A percentile compares a stretch with the other conserved stretches of the same genome.
phyloP scores from a whole-genome alignment of 2,329 filamentous ascomycete species.

The Podosphaera fusca region DNA sequence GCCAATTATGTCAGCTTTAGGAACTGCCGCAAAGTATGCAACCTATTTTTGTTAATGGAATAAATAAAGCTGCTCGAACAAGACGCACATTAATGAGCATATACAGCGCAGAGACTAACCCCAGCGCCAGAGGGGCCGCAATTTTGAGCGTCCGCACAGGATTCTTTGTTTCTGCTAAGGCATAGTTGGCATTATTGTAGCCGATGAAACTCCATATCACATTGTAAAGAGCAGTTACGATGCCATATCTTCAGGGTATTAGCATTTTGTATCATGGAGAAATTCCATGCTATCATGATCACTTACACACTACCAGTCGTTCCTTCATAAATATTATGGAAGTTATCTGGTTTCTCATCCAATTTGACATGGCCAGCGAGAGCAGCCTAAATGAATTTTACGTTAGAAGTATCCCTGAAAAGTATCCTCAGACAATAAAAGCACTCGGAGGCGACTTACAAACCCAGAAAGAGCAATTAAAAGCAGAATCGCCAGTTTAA shows the following conservation, averaged over 20 bases:
- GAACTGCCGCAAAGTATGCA: constrained; percentile 38
- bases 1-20: constrained; percentile 27
- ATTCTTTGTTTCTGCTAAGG: constrained; percentile 39
- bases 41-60: constrained; percentile 16
- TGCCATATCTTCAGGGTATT: constrained; percentile 21
- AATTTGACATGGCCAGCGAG: constrained; percentile 37
- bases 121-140: constrained; percentile 37
- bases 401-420: background rate
- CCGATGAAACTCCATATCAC: constrained; percentile 50
- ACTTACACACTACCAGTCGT: constrained; percentile 36
- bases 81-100: constrained; percentile 32
- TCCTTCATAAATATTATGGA: constrained; percentile 38
- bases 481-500: constrained; percentile 43
- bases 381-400: constrained; percentile 16
- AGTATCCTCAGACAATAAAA: too few relatives aligned
- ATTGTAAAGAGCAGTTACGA: constrained; percentile 49
- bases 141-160: constrained; percentile 40
- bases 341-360: constrained; percentile 34
- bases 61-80: too few relatives aligned
- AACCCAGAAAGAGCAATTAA: constrained; percentile 41
- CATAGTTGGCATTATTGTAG: constrained; percentile 46
- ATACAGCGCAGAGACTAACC: constrained; percentile 35
- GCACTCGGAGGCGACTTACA: constrained; percentile 13
- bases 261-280: background rate
- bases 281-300: background rate